These are phyloP conservation scores for Phytophthora fragariaefolia DNA, from an alignment of 352 stramenopile genomes.

Conservation along the genomic window DNA sequence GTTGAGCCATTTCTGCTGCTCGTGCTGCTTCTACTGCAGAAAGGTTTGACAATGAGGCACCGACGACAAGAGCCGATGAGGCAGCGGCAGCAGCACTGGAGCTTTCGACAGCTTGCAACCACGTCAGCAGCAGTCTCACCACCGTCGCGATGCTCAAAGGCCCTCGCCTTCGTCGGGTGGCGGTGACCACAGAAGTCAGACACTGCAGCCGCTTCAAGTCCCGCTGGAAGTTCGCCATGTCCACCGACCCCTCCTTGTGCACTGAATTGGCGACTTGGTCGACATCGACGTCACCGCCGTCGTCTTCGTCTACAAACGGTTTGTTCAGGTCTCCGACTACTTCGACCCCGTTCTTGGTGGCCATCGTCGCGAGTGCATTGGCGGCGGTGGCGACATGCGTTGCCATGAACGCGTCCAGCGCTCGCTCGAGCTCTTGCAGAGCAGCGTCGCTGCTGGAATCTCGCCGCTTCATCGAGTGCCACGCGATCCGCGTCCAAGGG, in stretches of 20 bases:
- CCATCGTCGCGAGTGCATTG: conserved; percentile 14
- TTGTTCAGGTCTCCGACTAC: not conserved
- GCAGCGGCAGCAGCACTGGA: conserved; percentile 30
- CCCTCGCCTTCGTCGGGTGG: conserved; percentile 14
- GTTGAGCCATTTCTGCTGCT: conserved; percentile 19
- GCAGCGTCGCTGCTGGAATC: conserved; percentile 30
- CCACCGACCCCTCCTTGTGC: not conserved
- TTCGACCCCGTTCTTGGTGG: conserved; percentile 11
- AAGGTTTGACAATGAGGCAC: conserved; percentile 7
- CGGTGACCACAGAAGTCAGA: conserved; percentile 31
- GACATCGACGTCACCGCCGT: conserved; percentile 1
- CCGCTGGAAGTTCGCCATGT: conserved; percentile 19
- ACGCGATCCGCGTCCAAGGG: not conserved
- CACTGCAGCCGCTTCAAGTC: conserved; percentile 43
- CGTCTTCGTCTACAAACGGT: conserved; percentile 5
- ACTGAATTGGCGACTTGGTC: not conserved
- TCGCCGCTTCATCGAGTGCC: conserved; percentile 24
- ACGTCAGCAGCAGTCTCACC: conserved; percentile 39
- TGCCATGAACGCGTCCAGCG: conserved; percentile 67
- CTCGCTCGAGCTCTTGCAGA: conserved; percentile 55
- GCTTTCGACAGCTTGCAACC: conserved; percentile 48
- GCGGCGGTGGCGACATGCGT: conserved; percentile 37
- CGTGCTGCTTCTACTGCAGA: conserved; percentile 20
- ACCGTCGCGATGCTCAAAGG: conserved; percentile 19
- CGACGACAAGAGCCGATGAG: conserved; percentile 1